Evolutionary conservation across 1,284 basidiomycete species (phyloP).

Genomic region (Ustilago nuda): DNA sequence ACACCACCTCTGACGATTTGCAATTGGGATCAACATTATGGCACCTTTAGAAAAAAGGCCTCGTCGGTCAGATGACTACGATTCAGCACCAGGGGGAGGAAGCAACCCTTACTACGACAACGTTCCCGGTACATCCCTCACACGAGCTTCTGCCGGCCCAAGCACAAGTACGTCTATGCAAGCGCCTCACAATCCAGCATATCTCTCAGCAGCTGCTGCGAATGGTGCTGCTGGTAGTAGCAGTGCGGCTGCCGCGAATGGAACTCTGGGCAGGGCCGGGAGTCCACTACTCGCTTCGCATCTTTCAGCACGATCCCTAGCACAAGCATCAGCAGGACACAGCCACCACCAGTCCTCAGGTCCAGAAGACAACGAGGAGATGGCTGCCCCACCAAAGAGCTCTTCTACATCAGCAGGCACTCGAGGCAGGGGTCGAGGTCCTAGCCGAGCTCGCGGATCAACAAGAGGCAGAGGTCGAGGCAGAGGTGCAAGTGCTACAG

Average conservation of each 20-base stretch:
- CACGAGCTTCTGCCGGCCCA: constrained; percentile 12
- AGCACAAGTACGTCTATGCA: constrained; percentile 1
- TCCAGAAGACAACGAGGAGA: constrained; percentile 35
- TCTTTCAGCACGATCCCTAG: constrained; percentile 3
- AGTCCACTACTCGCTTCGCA: constrained; percentile 17
- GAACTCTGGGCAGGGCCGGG: constrained; percentile 7
- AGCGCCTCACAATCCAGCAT: constrained; percentile 11
- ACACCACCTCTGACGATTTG: background rate
- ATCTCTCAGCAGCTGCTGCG: constrained; percentile 1
- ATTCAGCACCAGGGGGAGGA: background rate
- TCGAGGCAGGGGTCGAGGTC: constrained; percentile 11
- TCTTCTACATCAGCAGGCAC: constrained; percentile 12
- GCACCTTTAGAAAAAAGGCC: constrained; percentile 27
- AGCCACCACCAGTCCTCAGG: background rate
- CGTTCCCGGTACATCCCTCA: constrained; percentile 28
- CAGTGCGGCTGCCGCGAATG: background rate
- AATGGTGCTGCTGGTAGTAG: constrained; percentile 20
- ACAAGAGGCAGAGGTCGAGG: constrained; percentile 19
- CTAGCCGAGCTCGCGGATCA: constrained; percentile 9
- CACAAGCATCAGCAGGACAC: constrained; percentile 10
- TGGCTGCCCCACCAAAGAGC: constrained; percentile 20
- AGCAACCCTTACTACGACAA: constrained; percentile 25
- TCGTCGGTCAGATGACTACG: constrained; percentile 28
- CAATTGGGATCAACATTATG: constrained; percentile 7
- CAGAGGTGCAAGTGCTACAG: constrained; percentile 2